Conservation (phyloP, 257 asterid genomes). For the Dorcoceras hygrometricum region DNA sequence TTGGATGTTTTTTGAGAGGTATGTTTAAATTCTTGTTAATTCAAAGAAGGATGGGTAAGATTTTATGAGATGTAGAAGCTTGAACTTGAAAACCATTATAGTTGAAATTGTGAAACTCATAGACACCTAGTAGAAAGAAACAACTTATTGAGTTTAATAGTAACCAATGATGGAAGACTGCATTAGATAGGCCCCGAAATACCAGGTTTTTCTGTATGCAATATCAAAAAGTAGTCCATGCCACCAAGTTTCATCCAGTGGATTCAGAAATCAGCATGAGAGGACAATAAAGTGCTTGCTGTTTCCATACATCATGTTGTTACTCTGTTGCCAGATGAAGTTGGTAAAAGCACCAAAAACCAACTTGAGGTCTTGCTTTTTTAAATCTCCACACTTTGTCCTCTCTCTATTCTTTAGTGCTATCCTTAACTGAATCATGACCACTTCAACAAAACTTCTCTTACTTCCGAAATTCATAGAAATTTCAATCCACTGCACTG, state of each 20-base stretch:
- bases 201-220: not conserved
- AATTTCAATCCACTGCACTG: not conserved
- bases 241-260: not conserved
- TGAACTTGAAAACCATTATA: too few relatives aligned
- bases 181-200: too few relatives aligned
- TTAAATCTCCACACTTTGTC: too few relatives aligned
- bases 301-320: too few relatives aligned
- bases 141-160: not conserved
- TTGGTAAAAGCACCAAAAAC: too few relatives aligned
- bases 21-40: not conserved
- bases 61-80: not conserved
- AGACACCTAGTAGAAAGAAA: too few relatives aligned
- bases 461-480: conserved; percentile 1
- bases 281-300: too few relatives aligned
- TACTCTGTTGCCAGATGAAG: too few relatives aligned
- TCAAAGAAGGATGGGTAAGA: not conserved
- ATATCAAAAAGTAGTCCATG: not conserved
- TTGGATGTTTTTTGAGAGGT: not conserved
- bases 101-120: not conserved
- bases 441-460: not conserved
- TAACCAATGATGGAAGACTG: too few relatives aligned
- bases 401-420: not conserved
- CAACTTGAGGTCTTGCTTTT: too few relatives aligned
- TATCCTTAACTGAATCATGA: not conserved
- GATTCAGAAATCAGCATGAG: not conserved